Conservation (phyloP, 2,329 filamentous ascomycete genomes). For the Scorias spongiosa region DNA sequence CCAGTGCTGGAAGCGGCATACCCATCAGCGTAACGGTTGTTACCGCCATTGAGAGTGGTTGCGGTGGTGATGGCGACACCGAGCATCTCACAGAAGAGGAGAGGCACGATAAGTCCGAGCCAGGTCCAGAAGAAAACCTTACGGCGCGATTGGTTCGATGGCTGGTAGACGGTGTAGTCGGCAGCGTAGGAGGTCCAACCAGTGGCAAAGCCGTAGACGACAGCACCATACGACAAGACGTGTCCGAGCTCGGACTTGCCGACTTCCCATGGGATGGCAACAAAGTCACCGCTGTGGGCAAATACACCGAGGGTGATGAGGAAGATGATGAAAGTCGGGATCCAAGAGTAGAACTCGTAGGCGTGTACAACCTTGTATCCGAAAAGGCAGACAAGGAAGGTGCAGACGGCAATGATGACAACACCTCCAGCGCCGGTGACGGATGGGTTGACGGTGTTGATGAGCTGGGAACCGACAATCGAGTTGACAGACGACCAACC, state of each 20-base stretch:
- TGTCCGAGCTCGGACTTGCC: slow-evolving; percentile 46
- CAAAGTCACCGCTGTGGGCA: slow-evolving; percentile 50
- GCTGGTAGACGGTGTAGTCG: slow-evolving; percentile 71
- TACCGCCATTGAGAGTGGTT: slow-evolving; percentile 36
- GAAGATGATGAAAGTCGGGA: slow-evolving; percentile 58
- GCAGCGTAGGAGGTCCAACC: slow-evolving; percentile 63
- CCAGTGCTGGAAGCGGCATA: slow-evolving; percentile 46
- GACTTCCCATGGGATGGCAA: slow-evolving; percentile 42
- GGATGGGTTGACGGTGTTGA: slow-evolving; percentile 54
- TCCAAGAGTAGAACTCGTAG: slow-evolving; percentile 64
- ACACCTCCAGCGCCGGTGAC: slow-evolving; percentile 63
- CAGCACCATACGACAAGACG: slow-evolving; percentile 50
- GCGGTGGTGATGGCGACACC: slow-evolving; percentile 56
- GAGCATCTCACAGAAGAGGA: slow-evolving; percentile 60
- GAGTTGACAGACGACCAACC: slow-evolving; percentile 67
- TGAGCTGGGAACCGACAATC: slow-evolving; percentile 64
- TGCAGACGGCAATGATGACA: slow-evolving; percentile 54
- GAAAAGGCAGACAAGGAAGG: slow-evolving; percentile 55
- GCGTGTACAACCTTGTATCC: slow-evolving; percentile 61
- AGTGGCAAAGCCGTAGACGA: slow-evolving; percentile 53
- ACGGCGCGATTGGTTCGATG: slow-evolving; percentile 39
- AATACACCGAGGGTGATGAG: slow-evolving; percentile 55
- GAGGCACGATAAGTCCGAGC: slow-evolving; percentile 51
- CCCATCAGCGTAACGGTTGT: slow-evolving; percentile 40
- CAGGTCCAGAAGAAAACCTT: slow-evolving; percentile 58